Conservation (phyloP, 2,329 filamentous ascomycete genomes). For the Botrytis hyacinthi region DNA sequence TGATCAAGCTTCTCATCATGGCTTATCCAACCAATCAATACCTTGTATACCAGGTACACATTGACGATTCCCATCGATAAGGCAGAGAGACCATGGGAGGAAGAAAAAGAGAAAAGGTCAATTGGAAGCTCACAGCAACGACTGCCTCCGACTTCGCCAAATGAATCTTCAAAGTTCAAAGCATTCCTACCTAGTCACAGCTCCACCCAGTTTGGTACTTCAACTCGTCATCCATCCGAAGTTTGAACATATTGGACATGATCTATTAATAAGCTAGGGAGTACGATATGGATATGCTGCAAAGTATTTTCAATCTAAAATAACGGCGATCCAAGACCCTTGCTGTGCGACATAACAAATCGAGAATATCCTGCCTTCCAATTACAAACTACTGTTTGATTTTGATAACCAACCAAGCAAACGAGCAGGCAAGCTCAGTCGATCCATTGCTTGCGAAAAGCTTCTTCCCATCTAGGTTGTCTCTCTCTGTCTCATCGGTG, state of each 20-base stretch:
- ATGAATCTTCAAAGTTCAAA: neutral
- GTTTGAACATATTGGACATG: neutral
- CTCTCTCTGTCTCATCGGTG: neutral
- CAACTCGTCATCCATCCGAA: conserved; percentile 3
- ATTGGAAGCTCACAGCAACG: neutral
- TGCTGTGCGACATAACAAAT: conserved; percentile 1
- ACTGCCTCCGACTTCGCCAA: neutral
- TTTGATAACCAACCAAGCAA: neutral
- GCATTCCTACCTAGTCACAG: neutral
- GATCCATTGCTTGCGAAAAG: neutral
- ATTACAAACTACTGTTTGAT: neutral
- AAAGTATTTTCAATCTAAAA: neutral
- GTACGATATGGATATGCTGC: neutral
- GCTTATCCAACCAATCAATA: neutral
- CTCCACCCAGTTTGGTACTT: neutral
- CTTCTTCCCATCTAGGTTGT: neutral
- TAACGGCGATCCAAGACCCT: neutral
- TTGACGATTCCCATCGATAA: neutral
- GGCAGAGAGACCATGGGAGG: neutral
- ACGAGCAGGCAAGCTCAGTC: neutral
- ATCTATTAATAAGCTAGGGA: neutral
- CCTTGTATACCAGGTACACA: neutral
- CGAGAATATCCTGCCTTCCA: neutral
- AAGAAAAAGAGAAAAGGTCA: neutral
- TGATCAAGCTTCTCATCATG: neutral